A percentile compares a stretch with the other conserved stretches of the same genome.
Evolutionary conservation across 352 stramenopile species (phyloP).

Genomic region (Phytophthora hybrid): DNA sequence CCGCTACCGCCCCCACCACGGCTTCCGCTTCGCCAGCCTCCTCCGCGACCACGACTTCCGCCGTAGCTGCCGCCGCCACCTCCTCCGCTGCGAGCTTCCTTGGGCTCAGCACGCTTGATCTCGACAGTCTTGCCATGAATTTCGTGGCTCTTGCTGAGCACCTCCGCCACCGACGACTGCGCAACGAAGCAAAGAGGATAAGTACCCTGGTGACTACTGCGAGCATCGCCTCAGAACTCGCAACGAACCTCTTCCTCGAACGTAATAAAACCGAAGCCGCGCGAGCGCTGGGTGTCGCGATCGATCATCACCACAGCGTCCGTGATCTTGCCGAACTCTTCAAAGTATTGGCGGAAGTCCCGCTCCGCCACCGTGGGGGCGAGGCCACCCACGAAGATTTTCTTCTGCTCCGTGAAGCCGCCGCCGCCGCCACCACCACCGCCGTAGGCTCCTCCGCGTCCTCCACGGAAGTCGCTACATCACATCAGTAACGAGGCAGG

Average conservation of each 20-base stretch:
- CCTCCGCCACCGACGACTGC: conserved; percentile 84
- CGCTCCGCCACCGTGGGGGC: conserved; percentile 87
- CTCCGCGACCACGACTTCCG: conserved; percentile 40
- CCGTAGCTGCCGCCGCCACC: conserved; percentile 37
- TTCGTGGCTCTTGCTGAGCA: conserved; percentile 91
- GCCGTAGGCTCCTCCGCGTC: conserved; percentile 36
- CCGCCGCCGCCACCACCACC: conserved; percentile 7
- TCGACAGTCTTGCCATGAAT: conserved; percentile 93
- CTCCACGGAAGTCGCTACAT: conserved; percentile 54
- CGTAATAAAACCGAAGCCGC: conserved; percentile 94
- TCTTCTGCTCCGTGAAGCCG: conserved; percentile 81
- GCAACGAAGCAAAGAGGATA: conserved; percentile 7
- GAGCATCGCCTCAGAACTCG: background rate
- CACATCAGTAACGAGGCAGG: conserved; percentile 32
- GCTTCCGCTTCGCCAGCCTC: conserved; percentile 35
- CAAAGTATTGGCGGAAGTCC: conserved; percentile 93
- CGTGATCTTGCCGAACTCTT: conserved; percentile 91
- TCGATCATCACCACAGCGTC: conserved; percentile 95
- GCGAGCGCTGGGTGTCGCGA: conserved; percentile 90
- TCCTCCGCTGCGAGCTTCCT: conserved; percentile 61
- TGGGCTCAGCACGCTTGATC: conserved; percentile 89
- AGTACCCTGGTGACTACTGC: background rate
- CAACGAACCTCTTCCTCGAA: conserved; percentile 87
- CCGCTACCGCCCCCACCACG: conserved; percentile 41
- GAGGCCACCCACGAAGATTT: conserved; percentile 94